Percentiles rank a stretch among this genome's conserved stretches.
These are phyloP conservation scores for Eucalyptus lansdowneana DNA, from an alignment of 345 rosid species.

Conservation along the genomic window DNA sequence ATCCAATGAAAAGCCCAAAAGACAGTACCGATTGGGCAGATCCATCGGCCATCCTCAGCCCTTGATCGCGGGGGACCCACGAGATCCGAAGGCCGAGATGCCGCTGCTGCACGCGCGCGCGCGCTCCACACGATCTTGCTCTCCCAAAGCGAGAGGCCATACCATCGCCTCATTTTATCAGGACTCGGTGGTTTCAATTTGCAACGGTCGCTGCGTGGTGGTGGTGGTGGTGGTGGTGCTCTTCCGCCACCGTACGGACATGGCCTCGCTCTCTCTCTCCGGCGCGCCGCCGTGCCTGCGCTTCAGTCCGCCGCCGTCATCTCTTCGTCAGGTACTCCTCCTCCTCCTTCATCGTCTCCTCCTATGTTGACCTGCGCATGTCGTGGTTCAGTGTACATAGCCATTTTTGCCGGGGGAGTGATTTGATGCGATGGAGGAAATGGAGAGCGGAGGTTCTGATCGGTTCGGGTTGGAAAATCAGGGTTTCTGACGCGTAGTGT, in stretches of 20 bases:
- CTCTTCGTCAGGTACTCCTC: not conserved
- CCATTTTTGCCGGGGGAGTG: not conserved
- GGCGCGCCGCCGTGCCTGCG: not conserved
- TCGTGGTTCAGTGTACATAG: not conserved
- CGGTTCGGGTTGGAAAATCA: not conserved
- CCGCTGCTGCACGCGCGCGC: not conserved
- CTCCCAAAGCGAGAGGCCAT: not conserved
- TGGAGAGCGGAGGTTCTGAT: not conserved
- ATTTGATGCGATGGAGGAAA: not conserved
- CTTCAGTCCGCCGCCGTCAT: not conserved
- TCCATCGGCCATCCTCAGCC: not conserved
- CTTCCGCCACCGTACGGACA: not conserved
- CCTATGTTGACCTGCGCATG: not conserved
- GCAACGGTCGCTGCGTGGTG: not conserved
- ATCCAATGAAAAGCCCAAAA: not conserved
- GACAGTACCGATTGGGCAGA: accelerated
- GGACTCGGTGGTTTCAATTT: not conserved
- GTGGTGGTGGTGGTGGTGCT: not conserved
- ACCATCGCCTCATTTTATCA: not conserved
- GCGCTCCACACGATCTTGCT: not conserved
- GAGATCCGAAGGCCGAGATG: not conserved
- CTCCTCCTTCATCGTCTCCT: not conserved
- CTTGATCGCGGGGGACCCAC: not conserved
- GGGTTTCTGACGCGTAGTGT: not conserved
- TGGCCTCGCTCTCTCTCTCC: not conserved